Evolutionary conservation across 129 eudicot species (phyloP).

Genomic region (Helianthus annuus): DNA sequence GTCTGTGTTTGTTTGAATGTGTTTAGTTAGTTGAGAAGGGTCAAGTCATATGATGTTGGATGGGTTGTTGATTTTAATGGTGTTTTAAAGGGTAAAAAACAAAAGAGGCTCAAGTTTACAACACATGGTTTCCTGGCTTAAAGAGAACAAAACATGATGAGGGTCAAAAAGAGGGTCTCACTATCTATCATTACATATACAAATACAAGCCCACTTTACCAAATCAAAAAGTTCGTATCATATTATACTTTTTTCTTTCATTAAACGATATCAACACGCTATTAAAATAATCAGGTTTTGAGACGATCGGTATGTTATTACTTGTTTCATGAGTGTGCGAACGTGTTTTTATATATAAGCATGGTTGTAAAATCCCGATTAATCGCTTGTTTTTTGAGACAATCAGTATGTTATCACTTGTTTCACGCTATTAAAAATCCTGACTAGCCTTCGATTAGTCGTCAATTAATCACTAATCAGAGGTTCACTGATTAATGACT

Average conservation of each 20-base stretch:
- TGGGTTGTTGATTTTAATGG: background rate
- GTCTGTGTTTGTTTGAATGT: constrained; percentile 24
- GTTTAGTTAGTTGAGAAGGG: constrained; percentile 26
- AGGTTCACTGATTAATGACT: too few species aligned
- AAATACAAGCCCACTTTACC: constrained; percentile 14
- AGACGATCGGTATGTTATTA: too few species aligned
- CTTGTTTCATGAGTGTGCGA: too few species aligned
- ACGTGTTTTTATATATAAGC: too few species aligned
- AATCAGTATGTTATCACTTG: too few species aligned
- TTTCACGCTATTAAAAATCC: too few species aligned
- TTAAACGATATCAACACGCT: too few species aligned
- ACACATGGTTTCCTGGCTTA: constrained; percentile 29
- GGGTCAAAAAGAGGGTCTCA: constrained; percentile 33
- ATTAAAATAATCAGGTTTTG: too few species aligned
- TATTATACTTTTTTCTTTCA: background rate
- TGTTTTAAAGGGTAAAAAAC: constrained; percentile 25
- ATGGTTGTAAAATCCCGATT: too few species aligned
- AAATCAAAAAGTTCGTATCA: background rate
- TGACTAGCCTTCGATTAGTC: too few species aligned
- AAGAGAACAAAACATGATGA: constrained; percentile 23
- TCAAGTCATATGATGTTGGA: constrained; percentile 21
- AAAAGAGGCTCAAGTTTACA: constrained; percentile 14
- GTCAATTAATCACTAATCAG: too few species aligned
- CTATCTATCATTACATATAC: constrained; percentile 15
- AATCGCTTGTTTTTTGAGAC: too few species aligned